These are phyloP conservation scores for Polyporus arcularius DNA, from an alignment of 768 basidiomycete species.

Conservation along the genomic window DNA sequence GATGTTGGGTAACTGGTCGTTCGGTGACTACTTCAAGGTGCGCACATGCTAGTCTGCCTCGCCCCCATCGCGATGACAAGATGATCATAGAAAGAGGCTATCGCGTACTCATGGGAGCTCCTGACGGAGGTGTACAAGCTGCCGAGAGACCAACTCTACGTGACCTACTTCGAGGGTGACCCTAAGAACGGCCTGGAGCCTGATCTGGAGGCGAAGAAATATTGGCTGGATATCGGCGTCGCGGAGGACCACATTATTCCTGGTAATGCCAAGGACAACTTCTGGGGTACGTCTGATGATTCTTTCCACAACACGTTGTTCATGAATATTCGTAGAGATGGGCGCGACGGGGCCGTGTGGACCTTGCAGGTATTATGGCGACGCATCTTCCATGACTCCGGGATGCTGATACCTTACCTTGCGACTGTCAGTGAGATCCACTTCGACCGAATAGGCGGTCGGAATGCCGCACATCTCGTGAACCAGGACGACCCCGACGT, in stretches of 20 bases:
- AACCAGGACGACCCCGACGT: slow-evolving; percentile 97
- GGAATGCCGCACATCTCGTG: slow-evolving; percentile 90
- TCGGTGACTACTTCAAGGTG: slow-evolving; percentile 99
- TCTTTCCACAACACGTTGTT: slow-evolving; percentile 8
- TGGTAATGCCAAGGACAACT: slow-evolving; percentile 96
- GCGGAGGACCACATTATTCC: slow-evolving; percentile 89
- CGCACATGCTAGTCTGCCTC: neutral
- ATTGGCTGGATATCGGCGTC: slow-evolving; percentile 89
- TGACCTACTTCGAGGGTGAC: slow-evolving; percentile 98
- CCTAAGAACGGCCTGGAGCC: slow-evolving; percentile 79
- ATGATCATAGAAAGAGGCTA: slow-evolving; percentile 79
- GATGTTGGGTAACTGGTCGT: slow-evolving; percentile 99
- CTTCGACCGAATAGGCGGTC: slow-evolving; percentile 96
- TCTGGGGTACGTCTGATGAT: slow-evolving; percentile 76
- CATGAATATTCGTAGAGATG: slow-evolving; percentile 70
- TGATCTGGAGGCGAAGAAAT: slow-evolving; percentile 84
- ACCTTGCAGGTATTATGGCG: slow-evolving; percentile 72
- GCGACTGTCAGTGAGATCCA: slow-evolving; percentile 77
- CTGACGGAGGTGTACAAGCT: slow-evolving; percentile 88
- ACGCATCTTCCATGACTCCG: neutral
- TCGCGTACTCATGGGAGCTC: slow-evolving; percentile 91
- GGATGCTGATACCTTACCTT: neutral
- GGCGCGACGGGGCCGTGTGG: slow-evolving; percentile 98
- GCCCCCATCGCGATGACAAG: slow-evolving; percentile 2
- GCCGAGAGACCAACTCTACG: slow-evolving; percentile 89